Evolutionary conservation across 2,329 filamentous ascomycete species (phyloP), one percentile per base, ranked within the genome.

Genomic region (Aspergillus tamarii): DNA sequence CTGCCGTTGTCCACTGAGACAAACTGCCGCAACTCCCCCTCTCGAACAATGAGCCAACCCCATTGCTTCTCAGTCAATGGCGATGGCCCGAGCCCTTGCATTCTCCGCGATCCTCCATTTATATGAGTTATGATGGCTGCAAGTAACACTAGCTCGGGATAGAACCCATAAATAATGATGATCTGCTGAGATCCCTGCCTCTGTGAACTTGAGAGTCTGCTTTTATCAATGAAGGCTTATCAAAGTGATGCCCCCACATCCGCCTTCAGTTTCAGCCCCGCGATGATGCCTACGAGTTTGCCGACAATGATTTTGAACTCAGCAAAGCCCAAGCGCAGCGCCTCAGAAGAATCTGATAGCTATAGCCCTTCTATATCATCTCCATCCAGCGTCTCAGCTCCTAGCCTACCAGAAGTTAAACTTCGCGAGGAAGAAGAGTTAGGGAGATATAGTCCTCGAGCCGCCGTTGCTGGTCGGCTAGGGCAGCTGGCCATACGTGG

Each of bases 401-500:
- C 66, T 7, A 78, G 73, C 63, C 62, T 74, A 36, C 72, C 73
- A 63, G 77, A 78, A 57, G 60, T 65, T 52, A 71, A 67, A 54
- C 57, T 77, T 45, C 68, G 69, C 30, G 74, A 77, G 62, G 75
- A 76, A 41, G 72, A 73, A 54, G 73, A 75, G 57, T 64, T 69
- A 46, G 76, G 73, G 46, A 69, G 73, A 59, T 70, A 76, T 64
- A 79, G 80, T 64, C 79, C 80, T 59, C 76, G 75, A 59, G 73
- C 77, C 32, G 71, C 70, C 26, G 78, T 81, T 48, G 77, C 77
- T 59, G 75, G 78, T 61, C 74, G 74, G 60, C 73, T 82, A 54
- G 75, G 76, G 55, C 72, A 78, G 58, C 70, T 82, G 60, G 78
- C 79, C 53, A 74, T 82, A 61, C 73, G 74, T 39, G 75, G 73